A percentile compares a stretch with the other conserved stretches of the same genome.
Evolutionary conservation across 140 eudicot species (phyloP).

Genomic region (Bidens hawaiensis): DNA sequence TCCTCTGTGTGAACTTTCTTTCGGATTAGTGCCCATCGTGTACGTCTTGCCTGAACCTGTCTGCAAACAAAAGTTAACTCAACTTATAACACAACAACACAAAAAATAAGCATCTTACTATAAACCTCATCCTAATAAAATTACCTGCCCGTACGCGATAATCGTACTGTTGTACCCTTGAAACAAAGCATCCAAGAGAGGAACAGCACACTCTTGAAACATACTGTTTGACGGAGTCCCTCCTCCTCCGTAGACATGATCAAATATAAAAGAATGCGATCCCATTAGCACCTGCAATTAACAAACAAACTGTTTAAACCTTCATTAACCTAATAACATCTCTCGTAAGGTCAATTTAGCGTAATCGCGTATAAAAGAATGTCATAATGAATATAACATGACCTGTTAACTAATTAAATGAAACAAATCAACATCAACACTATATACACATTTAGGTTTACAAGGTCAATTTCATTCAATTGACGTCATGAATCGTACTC

Average conservation of each 20-base stretch:
- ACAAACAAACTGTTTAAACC: slow-evolving; percentile 20
- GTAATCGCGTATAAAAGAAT: neutral
- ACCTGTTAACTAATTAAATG: too few relatives aligned
- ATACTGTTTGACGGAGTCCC: slow-evolving; percentile 72
- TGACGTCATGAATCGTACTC: neutral
- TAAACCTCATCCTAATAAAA: neutral
- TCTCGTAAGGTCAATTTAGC: slow-evolving; percentile 6
- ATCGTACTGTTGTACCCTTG: slow-evolving; percentile 98
- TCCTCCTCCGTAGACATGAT: slow-evolving; percentile 88
- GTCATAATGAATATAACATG: neutral
- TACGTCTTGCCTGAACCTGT: slow-evolving; percentile 99
- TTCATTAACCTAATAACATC: slow-evolving; percentile 5
- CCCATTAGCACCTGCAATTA: slow-evolving; percentile 82
- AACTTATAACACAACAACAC: slow-evolving; percentile 4
- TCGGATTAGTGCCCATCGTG: slow-evolving; percentile 92
- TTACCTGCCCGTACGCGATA: slow-evolving; percentile 99
- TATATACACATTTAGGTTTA: neutral
- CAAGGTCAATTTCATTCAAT: slow-evolving; percentile 12
- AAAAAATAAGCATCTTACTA: neutral
- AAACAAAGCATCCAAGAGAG: slow-evolving; percentile 91
- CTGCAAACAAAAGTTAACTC: slow-evolving; percentile 43
- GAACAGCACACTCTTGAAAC: slow-evolving; percentile 91
- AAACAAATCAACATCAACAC: neutral
- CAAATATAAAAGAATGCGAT: slow-evolving; percentile 84
- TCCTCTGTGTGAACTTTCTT: slow-evolving; percentile 69